Conservation (phyloP, 2,329 filamentous ascomycete species). For the Teratosphaeria gauchensis region DNA sequence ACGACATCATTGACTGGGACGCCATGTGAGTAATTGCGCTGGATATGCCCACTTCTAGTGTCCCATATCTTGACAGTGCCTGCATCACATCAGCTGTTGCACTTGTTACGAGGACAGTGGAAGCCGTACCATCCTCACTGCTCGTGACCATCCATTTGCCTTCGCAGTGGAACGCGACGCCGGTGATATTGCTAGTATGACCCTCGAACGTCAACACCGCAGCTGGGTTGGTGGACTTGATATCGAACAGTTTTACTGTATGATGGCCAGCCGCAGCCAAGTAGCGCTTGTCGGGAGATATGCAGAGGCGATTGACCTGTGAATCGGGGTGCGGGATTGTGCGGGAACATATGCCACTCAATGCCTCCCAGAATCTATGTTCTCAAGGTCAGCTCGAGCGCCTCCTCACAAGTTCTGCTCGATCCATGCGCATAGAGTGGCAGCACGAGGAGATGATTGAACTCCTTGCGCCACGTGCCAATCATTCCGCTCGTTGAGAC, state of each 20-base stretch:
- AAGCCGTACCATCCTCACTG: conserved; percentile 65
- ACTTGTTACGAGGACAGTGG: not conserved
- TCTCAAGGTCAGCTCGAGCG: not conserved
- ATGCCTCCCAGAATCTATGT: conserved; percentile 87
- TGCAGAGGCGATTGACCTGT: conserved; percentile 95
- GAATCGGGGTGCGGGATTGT: conserved; percentile 98
- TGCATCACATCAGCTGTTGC: conserved; percentile 2
- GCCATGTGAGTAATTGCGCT: conserved; percentile 86
- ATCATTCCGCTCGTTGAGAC: too few relatives aligned
- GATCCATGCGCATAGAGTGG: not conserved
- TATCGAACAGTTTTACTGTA: conserved; percentile 95
- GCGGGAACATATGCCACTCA: conserved; percentile 93
- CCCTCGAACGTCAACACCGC: conserved; percentile 90
- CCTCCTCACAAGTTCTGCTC: not conserved
- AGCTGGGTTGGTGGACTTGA: conserved; percentile 95
- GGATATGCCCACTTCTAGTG: conserved; percentile 72
- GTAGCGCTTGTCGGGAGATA: conserved; percentile 94
- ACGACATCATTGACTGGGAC: conserved; percentile 92
- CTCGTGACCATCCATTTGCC: conserved; percentile 99
- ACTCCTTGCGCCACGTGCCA: too few relatives aligned
- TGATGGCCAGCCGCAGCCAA: conserved; percentile 73
- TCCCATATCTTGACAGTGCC: conserved; percentile 92
- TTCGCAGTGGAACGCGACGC: conserved; percentile 95
- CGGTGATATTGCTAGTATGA: conserved; percentile 91
- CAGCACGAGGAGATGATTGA: not conserved